Conservation (phyloP, 495 filamentous ascomycete species). For the Aspergillus heteromorphus region DNA sequence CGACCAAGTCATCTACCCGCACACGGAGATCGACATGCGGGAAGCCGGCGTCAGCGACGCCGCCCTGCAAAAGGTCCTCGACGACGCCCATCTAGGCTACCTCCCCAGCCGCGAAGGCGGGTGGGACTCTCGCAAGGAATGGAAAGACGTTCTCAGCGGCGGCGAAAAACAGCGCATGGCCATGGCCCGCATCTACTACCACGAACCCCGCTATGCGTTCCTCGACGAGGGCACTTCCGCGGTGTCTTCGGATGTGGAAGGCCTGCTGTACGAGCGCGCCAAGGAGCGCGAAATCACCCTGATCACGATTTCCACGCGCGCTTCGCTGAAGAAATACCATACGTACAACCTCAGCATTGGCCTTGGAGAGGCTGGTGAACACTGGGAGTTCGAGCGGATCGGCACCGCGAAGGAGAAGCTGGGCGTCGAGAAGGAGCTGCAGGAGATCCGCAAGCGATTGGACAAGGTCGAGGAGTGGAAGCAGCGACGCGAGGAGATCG, state of each 20-base stretch:
- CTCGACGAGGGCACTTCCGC: constrained; percentile 95
- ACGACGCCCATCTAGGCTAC: constrained; percentile 81
- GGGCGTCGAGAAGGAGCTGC: constrained; percentile 81
- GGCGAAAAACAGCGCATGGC: constrained; percentile 98
- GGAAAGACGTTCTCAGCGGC: constrained; percentile 94
- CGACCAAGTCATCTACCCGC: constrained; percentile 97
- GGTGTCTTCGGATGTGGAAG: constrained; percentile 91
- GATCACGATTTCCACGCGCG: constrained; percentile 90
- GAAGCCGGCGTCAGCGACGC: constrained; percentile 69
- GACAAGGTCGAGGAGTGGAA: constrained; percentile 82
- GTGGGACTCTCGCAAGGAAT: constrained; percentile 94
- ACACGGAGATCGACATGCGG: constrained; percentile 90
- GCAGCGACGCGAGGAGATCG: constrained; percentile 69
- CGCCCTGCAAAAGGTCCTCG: constrained; percentile 68
- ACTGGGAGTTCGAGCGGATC: constrained; percentile 88
- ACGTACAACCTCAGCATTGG: constrained; percentile 82
- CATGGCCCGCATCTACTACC: constrained; percentile 85
- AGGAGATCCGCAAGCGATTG: constrained; percentile 72
- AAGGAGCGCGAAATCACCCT: constrained; percentile 91
- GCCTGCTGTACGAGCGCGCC: constrained; percentile 82
- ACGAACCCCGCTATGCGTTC: constrained; percentile 89
- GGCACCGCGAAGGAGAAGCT: constrained; percentile 89
- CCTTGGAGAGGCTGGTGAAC: constrained; percentile 54
- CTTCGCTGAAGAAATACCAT: constrained; percentile 91
- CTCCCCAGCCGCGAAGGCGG: constrained; percentile 88